Conservation (phyloP, 345 rosid genomes). For the Melastoma malabathricum region DNA sequence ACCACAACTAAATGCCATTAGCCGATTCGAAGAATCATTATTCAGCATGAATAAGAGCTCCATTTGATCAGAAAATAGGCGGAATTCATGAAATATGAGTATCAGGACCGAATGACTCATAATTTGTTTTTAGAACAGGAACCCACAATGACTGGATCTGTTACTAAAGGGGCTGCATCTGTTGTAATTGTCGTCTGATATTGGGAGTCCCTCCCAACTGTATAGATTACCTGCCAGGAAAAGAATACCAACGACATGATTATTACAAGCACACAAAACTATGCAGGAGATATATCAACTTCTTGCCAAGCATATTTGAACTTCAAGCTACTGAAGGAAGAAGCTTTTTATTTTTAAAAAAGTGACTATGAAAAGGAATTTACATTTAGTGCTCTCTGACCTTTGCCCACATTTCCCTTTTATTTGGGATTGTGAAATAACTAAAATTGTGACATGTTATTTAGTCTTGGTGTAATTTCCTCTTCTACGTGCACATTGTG, state of each 20-base stretch:
- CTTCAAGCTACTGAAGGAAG: too few relatives aligned
- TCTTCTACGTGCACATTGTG: too few relatives aligned
- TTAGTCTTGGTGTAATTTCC: too few relatives aligned
- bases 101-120: background rate
- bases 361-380: too few relatives aligned
- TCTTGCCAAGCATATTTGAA: background rate
- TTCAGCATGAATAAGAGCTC: too few relatives aligned
- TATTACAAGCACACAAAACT: background rate
- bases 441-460: too few relatives aligned
- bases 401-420: too few relatives aligned
- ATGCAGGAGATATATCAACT: background rate
- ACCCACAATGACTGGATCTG: slow-evolving; percentile 65
- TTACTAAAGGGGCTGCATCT: slow-evolving; percentile 45
- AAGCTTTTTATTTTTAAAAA: too few relatives aligned
- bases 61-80: too few relatives aligned
- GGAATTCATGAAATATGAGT: too few relatives aligned
- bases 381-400: too few relatives aligned
- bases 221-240: slow-evolving; percentile 53
- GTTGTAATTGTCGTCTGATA: slow-evolving; percentile 50
- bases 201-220: slow-evolving; percentile 71
- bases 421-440: too few relatives aligned
- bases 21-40: background rate
- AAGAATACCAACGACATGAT: slow-evolving; percentile 3
- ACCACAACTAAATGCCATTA: background rate
- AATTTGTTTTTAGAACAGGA: slow-evolving; percentile 5